Conservation (phyloP, 371 early-diverging fungal genomes). For the Umbelopsis sp. region DNA sequence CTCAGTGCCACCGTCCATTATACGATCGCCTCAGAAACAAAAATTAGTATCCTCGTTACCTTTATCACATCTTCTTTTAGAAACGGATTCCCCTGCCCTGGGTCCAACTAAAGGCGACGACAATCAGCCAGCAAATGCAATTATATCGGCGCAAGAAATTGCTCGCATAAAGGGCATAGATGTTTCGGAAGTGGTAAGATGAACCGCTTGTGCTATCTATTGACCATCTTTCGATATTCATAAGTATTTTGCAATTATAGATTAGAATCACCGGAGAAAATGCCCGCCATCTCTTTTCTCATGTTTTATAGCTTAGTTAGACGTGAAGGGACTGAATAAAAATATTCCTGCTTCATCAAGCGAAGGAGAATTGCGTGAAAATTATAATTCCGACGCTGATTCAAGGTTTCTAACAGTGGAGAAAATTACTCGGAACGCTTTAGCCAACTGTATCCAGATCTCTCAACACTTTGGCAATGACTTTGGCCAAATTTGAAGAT, state of each 20-base stretch:
- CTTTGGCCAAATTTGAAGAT: slow-evolving; percentile 62
- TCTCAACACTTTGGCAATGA: slow-evolving; percentile 37
- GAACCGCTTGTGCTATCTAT: not conserved
- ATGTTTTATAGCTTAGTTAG: not conserved
- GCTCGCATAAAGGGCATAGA: slow-evolving; percentile 61
- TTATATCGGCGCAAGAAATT: slow-evolving; percentile 52
- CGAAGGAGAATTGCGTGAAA: not conserved
- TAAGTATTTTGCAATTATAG: slow-evolving; percentile 20
- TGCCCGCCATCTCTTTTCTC: slow-evolving; percentile 42
- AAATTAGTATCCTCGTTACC: slow-evolving; percentile 55
- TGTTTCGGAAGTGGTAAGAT: slow-evolving; percentile 53
- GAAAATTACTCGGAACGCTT: not conserved
- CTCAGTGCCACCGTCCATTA: slow-evolving; percentile 62
- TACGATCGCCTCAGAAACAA: slow-evolving; percentile 53
- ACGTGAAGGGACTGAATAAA: not conserved
- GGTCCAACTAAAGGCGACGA: slow-evolving; percentile 61
- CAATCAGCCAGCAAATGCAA: slow-evolving; percentile 58
- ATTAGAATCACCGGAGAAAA: slow-evolving; percentile 50
- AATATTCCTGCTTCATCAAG: no score
- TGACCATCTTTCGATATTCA: not conserved
- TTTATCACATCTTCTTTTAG: slow-evolving; percentile 58
- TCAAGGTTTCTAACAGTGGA: not conserved
- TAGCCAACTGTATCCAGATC: not conserved
- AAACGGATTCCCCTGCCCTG: slow-evolving; percentile 75
- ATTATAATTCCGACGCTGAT: slow-evolving; percentile 3